Evolutionary conservation across 352 stramenopile species (phyloP).

Genomic region (Phytopythium kandeliae): DNA sequence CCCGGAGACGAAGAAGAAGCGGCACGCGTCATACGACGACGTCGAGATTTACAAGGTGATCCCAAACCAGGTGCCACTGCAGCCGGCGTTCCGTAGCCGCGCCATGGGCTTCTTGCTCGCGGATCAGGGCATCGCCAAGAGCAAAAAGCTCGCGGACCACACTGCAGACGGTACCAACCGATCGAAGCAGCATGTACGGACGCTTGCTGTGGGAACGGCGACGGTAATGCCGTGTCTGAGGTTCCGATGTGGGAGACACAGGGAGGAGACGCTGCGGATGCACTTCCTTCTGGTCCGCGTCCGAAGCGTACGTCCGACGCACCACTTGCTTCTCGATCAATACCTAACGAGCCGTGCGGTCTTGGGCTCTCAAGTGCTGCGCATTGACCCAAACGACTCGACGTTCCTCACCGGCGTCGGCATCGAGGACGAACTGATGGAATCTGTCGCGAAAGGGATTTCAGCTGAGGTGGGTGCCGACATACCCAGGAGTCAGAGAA

Average conservation of each 20-base stretch:
- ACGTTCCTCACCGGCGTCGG: slow-evolving; percentile 74
- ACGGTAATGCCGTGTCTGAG: neutral
- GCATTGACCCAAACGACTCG: slow-evolving; percentile 50
- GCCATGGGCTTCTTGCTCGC: slow-evolving; percentile 36
- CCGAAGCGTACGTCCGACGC: neutral
- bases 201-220: neutral
- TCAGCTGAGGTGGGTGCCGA: slow-evolving; percentile 19
- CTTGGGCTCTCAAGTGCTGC: slow-evolving; percentile 11
- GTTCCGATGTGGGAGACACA: neutral
- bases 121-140: slow-evolving; percentile 11
- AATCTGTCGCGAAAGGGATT: slow-evolving; percentile 8
- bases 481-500: too few relatives aligned
- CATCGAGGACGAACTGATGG: slow-evolving; percentile 51
- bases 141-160: neutral
- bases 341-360: neutral
- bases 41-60: slow-evolving; percentile 84
- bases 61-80: slow-evolving; percentile 47
- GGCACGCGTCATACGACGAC: slow-evolving; percentile 47
- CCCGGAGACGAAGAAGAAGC: slow-evolving; percentile 63
- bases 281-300: neutral
- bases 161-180: neutral
- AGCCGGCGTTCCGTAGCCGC: slow-evolving; percentile 47
- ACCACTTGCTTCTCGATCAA: too few relatives aligned
- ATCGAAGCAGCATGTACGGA: neutral
- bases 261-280: neutral